Evolutionary conservation across 1,284 basidiomycete species (phyloP).

Genomic region (Apiotrichum laibachii): DNA sequence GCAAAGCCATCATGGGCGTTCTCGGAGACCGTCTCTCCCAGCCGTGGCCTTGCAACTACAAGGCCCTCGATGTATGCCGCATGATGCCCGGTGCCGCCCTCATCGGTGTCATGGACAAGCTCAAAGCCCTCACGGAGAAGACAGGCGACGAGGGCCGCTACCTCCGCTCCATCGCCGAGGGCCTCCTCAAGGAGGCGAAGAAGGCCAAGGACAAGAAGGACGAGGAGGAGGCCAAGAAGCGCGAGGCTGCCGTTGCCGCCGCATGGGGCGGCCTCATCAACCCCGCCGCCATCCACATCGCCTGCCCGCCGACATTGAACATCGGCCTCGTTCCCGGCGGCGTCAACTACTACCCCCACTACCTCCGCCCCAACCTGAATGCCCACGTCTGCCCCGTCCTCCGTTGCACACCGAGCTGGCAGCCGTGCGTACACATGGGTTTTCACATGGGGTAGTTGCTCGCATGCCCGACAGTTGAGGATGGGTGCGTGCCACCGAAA

Average conservation of each 20-base stretch:
- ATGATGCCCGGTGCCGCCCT: constrained; percentile 28
- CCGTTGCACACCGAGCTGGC: constrained; percentile 1
- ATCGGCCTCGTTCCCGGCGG: background rate
- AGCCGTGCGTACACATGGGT: constrained; percentile 3
- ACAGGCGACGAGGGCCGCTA: constrained; percentile 28
- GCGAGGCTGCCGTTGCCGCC: constrained; percentile 26
- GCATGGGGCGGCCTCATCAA: constrained; percentile 34
- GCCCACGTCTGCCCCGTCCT: background rate
- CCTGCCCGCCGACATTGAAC: background rate
- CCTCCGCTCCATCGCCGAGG: constrained; percentile 26
- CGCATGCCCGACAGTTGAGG: background rate
- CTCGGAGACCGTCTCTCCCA: constrained; percentile 38
- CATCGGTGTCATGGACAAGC: constrained; percentile 26
- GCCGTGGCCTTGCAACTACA: constrained; percentile 46
- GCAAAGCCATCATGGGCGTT: constrained; percentile 39
- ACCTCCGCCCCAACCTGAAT: background rate
- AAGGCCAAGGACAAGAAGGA: constrained; percentile 28
- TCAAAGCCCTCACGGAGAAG: constrained; percentile 27
- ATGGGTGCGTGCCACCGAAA: background rate
- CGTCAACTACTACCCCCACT: constrained; percentile 4
- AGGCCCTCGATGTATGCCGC: constrained; percentile 36
- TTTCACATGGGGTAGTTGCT: background rate
- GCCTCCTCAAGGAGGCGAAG: constrained; percentile 22
- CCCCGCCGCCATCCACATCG: background rate
- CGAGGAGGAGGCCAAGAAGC: constrained; percentile 34